A percentile compares a stretch with the other conserved stretches of the same genome.
These are phyloP conservation scores for Hyphodiscus hymeniophilus DNA, from an alignment of 495 filamentous ascomycete genomes.

Conservation along the genomic window DNA sequence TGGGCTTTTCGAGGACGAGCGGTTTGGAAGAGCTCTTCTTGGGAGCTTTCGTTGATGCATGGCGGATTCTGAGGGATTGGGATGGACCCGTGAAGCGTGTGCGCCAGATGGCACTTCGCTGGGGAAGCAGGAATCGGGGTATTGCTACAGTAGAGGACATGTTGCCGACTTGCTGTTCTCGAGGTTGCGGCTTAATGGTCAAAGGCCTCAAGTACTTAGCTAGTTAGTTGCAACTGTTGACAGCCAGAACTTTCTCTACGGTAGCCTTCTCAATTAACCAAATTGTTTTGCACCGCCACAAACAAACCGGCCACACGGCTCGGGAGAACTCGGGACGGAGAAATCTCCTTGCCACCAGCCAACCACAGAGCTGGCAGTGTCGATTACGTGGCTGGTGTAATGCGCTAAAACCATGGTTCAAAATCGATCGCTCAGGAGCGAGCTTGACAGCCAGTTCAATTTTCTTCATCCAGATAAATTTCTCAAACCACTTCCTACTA, in stretches of 20 bases:
- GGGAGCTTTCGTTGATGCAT: slow-evolving; percentile 25
- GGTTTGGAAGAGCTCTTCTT: slow-evolving; percentile 33
- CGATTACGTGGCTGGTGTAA: no score
- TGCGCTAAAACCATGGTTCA: no score
- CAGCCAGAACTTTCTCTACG: background rate
- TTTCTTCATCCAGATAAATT: background rate
- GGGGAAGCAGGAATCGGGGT: slow-evolving; percentile 47
- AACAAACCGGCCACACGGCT: background rate
- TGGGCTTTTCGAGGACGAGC: slow-evolving; percentile 65
- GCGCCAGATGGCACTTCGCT: slow-evolving; percentile 39
- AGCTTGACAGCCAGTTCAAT: background rate
- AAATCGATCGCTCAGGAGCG: no score
- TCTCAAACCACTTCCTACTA: background rate
- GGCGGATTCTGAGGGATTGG: slow-evolving; percentile 18
- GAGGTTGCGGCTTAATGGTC: background rate
- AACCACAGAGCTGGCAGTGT: no score
- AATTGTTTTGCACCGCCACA: background rate
- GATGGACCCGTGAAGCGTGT: slow-evolving; percentile 9
- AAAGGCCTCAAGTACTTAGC: no score
- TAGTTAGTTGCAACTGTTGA: no score
- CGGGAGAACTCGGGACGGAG: no score
- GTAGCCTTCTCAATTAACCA: no score
- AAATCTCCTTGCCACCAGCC: no score
- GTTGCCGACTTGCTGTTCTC: slow-evolving; percentile 8
- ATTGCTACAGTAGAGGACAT: slow-evolving; percentile 36